These are phyloP conservation scores for Tothia fuscella DNA, from an alignment of 2,329 filamentous ascomycete genomes.

Conservation along the genomic window DNA sequence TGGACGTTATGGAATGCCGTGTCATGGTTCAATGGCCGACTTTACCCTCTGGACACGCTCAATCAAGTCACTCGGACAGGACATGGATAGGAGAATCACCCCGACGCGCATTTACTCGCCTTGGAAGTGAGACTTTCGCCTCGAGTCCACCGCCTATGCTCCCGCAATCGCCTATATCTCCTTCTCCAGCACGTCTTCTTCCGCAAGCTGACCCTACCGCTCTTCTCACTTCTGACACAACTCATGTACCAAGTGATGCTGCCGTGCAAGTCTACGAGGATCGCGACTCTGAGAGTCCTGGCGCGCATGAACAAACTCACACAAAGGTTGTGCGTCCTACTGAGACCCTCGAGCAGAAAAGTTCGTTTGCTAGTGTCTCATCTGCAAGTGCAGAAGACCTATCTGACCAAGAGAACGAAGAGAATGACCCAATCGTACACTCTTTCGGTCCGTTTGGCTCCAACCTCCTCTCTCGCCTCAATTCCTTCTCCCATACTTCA, in stretches of 20 bases:
- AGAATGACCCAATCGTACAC: constrained; percentile 75
- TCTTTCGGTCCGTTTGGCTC: constrained; percentile 86
- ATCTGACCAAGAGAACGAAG: constrained; percentile 13
- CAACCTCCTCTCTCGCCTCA: constrained; percentile 70
- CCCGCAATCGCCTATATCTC: constrained; percentile 69
- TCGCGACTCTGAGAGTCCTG: constrained; percentile 20
- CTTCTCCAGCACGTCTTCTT: constrained; percentile 39
- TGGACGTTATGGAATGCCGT: constrained; percentile 87
- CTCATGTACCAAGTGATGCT: constrained; percentile 17
- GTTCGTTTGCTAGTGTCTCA: constrained; percentile 10
- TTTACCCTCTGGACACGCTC: constrained; percentile 31
- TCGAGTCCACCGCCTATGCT: constrained; percentile 52
- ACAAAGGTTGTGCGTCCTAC: constrained; percentile 14
- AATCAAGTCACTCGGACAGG: constrained; percentile 50
- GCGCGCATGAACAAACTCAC: constrained; percentile 10
- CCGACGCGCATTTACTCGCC: constrained; percentile 16
- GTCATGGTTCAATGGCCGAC: constrained; percentile 83
- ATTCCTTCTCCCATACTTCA: constrained; percentile 59
- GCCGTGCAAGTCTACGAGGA: constrained; percentile 28
- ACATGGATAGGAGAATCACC: constrained; percentile 48
- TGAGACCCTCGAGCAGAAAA: constrained; percentile 7
- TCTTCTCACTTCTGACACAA: constrained; percentile 1
- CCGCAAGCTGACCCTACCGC: background rate
- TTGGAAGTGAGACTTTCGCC: constrained; percentile 33
- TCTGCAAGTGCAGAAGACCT: constrained; percentile 12